These are phyloP conservation scores for Verticillium albo-atrum DNA, from an alignment of 2,329 filamentous ascomycete genomes.

Conservation along the genomic window DNA sequence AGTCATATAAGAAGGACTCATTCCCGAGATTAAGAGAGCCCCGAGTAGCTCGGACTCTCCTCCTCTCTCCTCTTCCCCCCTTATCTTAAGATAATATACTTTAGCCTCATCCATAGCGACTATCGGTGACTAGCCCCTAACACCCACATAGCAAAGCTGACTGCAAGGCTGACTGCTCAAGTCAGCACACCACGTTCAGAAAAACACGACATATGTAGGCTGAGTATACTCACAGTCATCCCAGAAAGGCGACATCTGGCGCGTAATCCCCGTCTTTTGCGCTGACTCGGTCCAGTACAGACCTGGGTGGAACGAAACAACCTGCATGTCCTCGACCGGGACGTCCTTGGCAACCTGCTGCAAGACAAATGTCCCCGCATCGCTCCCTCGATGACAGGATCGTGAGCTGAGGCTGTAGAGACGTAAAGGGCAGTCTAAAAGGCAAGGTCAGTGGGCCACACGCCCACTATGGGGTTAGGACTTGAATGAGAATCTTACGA, in stretches of 20 bases:
- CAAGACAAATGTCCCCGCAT: slow-evolving; percentile 26
- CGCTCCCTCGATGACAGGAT: slow-evolving; percentile 13
- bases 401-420: slow-evolving; percentile 17
- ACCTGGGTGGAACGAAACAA: slow-evolving; percentile 35
- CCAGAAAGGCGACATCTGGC: neutral
- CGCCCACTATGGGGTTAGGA: neutral
- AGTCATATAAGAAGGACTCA: too few relatives aligned
- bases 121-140: too few relatives aligned
- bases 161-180: neutral
- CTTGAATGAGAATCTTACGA: slow-evolving; percentile 8
- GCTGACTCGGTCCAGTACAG: slow-evolving; percentile 26
- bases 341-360: slow-evolving; percentile 32
- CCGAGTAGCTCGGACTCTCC: too few relatives aligned
- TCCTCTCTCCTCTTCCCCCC: too few relatives aligned
- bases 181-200: neutral
- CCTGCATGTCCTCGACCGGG: slow-evolving; percentile 25
- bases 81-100: too few relatives aligned
- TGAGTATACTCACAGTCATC: neutral
- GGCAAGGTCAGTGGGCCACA: neutral
- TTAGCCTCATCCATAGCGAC: too few relatives aligned
- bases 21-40: too few relatives aligned
- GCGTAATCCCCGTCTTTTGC: neutral
- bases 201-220: too few relatives aligned
- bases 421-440: neutral
- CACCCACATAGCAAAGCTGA: slow-evolving; percentile 32